Evolutionary conservation across 176 grass and related monocot species (phyloP), one percentile per base, ranked within the genome.

Genomic region (Cenchrus purpureus): DNA sequence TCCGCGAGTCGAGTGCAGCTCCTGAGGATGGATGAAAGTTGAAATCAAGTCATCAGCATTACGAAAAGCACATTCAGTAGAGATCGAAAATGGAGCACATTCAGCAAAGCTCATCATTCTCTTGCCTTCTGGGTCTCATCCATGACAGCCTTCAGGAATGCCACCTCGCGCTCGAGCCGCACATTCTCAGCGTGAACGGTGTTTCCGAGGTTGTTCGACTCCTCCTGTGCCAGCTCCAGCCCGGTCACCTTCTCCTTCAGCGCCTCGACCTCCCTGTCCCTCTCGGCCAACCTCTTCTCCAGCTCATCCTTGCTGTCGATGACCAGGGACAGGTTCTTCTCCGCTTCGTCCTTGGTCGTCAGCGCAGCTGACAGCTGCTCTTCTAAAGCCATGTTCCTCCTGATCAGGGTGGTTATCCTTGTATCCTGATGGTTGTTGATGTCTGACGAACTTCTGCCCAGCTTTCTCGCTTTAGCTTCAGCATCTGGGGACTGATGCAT

Each of bases 121-220:
- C 78, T 89, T 85, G 88, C 97, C 97, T 98, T 95, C 87, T 94
- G 91, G 59, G 91, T 95, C 37, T 95, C 93, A 75, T 98, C 97
- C 88, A 91, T 80, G 54, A 98, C 86, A 3, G 93, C 93, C 88
- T 96, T 99, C 37, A 99, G 70, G 87, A 92, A 99, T 4, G 97
- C 93, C 58, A 99, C 97, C 52, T 99, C 93, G 7, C 92, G 97
- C 78, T 99, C 97, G 2, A 99, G 91, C 46, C 88, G 79, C 83
- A 96, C 93, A 82, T 96, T 99, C 32, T 96, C 93, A n/a, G 91
- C 63, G 58, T 99, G 97, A 54, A 94, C 93, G 5, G 86, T 82
- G 66, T 99, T 99, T 12, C 90, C 96, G 53, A 92, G 82, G 64
- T 63, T 94, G 83, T 94, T 99, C 2, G 91, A 87, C 74, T 99